A percentile compares a stretch with the other conserved stretches of the same genome.
phyloP scores from a whole-genome alignment of 208 protist genomes.

The Acanthamoeba comandoni region DNA sequence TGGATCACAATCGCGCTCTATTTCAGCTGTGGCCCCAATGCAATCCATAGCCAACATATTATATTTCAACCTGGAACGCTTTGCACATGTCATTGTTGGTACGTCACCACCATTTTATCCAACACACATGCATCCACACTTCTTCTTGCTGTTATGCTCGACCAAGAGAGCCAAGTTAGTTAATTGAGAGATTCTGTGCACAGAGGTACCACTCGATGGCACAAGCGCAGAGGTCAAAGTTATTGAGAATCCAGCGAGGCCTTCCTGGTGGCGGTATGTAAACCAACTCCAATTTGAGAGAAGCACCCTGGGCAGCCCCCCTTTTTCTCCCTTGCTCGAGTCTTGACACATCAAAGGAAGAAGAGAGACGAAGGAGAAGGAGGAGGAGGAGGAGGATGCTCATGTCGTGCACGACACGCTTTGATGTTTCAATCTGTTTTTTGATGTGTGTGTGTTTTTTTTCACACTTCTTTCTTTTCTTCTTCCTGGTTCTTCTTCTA shows the following conservation, averaged over 20 bases:
- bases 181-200: background rate
- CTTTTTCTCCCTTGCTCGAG: no score
- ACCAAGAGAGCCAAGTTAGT: background rate
- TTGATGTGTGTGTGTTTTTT: no score
- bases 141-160: background rate
- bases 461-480: background rate
- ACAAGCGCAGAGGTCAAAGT: conserved; percentile 19
- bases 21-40: conserved; percentile 45
- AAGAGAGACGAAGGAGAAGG: no score
- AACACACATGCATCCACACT: background rate
- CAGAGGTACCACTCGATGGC: conserved; percentile 30
- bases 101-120: background rate
- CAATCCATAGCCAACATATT: conserved; percentile 65
- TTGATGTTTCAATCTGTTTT: no score
- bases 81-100: conserved; percentile 62
- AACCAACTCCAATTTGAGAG: no score
- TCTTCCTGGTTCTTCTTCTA: no score
- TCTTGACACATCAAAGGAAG: no score
- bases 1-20: conserved; percentile 25
- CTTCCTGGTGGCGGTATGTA: conserved; percentile 18
- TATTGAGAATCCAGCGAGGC: conserved; percentile 16
- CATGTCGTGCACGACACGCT: no score
- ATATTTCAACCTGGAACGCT: conserved; percentile 68
- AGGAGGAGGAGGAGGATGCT: no score
- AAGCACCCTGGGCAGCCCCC: no score